These are phyloP conservation scores for Steccherinum ochraceum DNA, from an alignment of 768 basidiomycete species.

Conservation along the genomic window DNA sequence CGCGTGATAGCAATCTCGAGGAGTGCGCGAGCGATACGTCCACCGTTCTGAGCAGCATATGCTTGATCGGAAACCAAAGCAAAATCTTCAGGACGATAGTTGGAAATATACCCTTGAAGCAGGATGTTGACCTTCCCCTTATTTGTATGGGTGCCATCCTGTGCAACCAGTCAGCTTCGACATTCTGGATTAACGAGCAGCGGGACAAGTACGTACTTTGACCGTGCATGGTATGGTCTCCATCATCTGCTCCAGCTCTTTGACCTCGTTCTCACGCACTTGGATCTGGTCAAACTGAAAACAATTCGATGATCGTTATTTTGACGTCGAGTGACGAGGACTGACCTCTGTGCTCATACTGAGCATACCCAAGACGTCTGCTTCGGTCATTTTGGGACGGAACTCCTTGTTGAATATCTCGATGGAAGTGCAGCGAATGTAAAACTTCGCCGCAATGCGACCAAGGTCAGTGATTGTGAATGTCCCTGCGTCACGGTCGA, in stretches of 20 bases:
- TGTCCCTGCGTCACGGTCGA: constrained; percentile 48
- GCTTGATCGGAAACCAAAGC: constrained; percentile 93
- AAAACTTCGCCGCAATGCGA: constrained; percentile 95
- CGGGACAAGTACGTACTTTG: constrained; percentile 38
- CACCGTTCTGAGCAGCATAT: constrained; percentile 92
- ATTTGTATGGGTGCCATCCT: constrained; percentile 62
- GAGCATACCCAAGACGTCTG: constrained; percentile 82
- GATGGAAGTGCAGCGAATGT: constrained; percentile 80
- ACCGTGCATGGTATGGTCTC: constrained; percentile 74
- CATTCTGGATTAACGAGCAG: not conserved
- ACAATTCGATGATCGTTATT: too few species aligned
- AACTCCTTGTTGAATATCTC: constrained; percentile 82
- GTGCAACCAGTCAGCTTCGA: not conserved
- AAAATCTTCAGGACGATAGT: constrained; percentile 81
- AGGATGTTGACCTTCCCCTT: constrained; percentile 93
- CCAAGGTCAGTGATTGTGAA: constrained; percentile 85
- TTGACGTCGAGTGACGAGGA: constrained; percentile 1
- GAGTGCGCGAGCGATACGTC: constrained; percentile 89
- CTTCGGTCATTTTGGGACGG: constrained; percentile 82
- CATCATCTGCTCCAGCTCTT: constrained; percentile 72
- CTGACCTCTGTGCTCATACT: constrained; percentile 86
- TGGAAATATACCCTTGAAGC: constrained; percentile 85
- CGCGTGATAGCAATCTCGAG: constrained; percentile 91
- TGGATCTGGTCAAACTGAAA: constrained; percentile 85
- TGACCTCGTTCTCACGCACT: constrained; percentile 81